Conservation (phyloP, 192 early-diverging fungal species). For the Backusella sp. region DNA sequence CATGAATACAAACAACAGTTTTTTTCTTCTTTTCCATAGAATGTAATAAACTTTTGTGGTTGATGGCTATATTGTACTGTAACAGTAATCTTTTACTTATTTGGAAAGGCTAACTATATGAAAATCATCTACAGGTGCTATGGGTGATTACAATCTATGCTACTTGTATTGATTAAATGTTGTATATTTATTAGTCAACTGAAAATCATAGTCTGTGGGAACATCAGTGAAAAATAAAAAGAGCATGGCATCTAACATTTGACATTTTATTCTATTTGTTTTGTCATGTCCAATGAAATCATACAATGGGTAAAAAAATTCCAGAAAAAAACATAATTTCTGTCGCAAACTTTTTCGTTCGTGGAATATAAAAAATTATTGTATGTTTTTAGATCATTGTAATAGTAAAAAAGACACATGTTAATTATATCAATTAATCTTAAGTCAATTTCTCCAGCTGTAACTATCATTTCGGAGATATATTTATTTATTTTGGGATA, state of each 20-base stretch:
- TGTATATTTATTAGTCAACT: background rate
- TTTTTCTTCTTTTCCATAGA: background rate
- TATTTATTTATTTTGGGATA: background rate
- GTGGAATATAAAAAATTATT: slow-evolving; percentile 2
- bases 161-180: background rate
- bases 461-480: slow-evolving; percentile 5
- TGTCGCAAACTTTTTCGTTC: background rate
- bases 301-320: background rate
- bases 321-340: background rate
- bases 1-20: background rate
- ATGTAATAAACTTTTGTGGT: background rate
- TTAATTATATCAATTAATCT: slow-evolving; percentile 5
- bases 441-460: background rate
- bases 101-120: background rate
- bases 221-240: background rate
- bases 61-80: background rate
- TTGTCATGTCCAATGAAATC: background rate
- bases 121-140: background rate
- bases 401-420: background rate
- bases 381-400: background rate
- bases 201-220: background rate
- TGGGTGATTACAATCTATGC: background rate
- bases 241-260: background rate
- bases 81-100: background rate
- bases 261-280: background rate